phyloP scores from a whole-genome alignment of 257 asterid genomes.

The Ehretia macrophylla region DNA sequence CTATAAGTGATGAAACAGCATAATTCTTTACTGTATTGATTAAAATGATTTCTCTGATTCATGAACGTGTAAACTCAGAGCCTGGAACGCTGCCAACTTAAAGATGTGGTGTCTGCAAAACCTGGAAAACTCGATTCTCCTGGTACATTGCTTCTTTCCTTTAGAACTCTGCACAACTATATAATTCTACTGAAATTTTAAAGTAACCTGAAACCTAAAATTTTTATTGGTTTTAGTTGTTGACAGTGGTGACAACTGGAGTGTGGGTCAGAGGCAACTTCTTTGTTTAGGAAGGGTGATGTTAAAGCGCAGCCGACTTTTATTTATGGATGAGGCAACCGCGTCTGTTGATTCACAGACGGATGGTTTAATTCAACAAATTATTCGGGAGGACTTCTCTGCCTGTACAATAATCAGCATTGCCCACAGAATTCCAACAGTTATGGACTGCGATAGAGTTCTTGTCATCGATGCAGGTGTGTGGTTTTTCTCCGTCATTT shows the following conservation, averaged over 20 bases:
- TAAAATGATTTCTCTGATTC: not conserved
- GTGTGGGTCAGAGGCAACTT: constrained; percentile 80
- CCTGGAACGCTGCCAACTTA: constrained; percentile 76
- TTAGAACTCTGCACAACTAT: not conserved
- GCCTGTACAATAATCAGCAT: constrained; percentile 62
- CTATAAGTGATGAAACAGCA: no score
- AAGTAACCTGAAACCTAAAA: not conserved
- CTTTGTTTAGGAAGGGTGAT: constrained; percentile 72
- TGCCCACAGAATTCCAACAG: constrained; percentile 85
- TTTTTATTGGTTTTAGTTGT: constrained; percentile 25
- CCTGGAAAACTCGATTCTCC: constrained; percentile 55
- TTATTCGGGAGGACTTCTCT: constrained; percentile 56
- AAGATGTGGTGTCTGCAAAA: constrained; percentile 58
- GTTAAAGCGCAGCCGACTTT: constrained; percentile 49
- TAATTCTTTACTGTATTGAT: not conserved
- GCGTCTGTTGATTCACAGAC: constrained; percentile 87
- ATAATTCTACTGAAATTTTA: not conserved
- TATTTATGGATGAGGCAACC: constrained; percentile 87
- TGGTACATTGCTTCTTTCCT: constrained; percentile 23
- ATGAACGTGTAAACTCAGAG: constrained; percentile 25
- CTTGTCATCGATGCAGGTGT: constrained; percentile 64
- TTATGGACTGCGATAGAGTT: constrained; percentile 63
- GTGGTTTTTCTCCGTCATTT: constrained; percentile 13
- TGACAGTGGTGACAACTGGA: constrained; percentile 77
- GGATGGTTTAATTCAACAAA: constrained; percentile 56